phyloP scores from a whole-genome alignment of 2,329 filamentous ascomycete genomes.

The Aspergillus phoenicis region DNA sequence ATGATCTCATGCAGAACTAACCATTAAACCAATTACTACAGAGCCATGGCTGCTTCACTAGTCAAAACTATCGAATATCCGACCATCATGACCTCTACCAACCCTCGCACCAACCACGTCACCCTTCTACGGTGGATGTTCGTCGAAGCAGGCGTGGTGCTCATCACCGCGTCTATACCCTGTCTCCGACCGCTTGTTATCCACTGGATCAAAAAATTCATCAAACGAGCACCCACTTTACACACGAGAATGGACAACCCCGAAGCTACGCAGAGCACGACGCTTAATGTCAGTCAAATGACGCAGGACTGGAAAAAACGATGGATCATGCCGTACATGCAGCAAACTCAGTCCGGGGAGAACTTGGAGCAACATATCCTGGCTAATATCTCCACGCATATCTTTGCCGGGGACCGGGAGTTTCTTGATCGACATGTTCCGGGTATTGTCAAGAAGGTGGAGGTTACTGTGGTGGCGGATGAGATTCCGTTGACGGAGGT shows the following conservation, averaged over 20 bases:
- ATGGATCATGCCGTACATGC: constrained; percentile 6
- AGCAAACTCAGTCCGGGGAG: background rate
- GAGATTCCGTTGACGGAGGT: constrained; percentile 3
- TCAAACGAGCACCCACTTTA: background rate
- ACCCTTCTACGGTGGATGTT: constrained; percentile 10
- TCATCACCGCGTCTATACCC: constrained; percentile 1
- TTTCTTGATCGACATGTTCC: background rate
- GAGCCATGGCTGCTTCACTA: constrained; percentile 10
- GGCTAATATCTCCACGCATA: constrained; percentile 7
- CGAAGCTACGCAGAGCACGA: background rate
- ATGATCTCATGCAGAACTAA: background rate
- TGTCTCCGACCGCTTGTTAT: background rate
- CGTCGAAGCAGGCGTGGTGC: constrained; percentile 6
- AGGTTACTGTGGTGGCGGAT: constrained; percentile 4
- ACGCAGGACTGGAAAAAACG: background rate
- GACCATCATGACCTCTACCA: background rate
- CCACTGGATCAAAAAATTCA: background rate
- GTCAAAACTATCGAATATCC: constrained; percentile 13
- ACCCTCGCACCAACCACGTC: constrained; percentile 10
- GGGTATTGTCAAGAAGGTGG: constrained; percentile 1
- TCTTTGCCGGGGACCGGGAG: constrained; percentile 6
- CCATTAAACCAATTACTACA: background rate
- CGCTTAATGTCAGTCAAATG: background rate
- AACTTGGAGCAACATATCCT: background rate
- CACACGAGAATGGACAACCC: background rate